Evolutionary conservation across 1,284 basidiomycete genomes (phyloP), one percentile per base, ranked within the genome.

Genomic region (Melampsora larici-populina): DNA sequence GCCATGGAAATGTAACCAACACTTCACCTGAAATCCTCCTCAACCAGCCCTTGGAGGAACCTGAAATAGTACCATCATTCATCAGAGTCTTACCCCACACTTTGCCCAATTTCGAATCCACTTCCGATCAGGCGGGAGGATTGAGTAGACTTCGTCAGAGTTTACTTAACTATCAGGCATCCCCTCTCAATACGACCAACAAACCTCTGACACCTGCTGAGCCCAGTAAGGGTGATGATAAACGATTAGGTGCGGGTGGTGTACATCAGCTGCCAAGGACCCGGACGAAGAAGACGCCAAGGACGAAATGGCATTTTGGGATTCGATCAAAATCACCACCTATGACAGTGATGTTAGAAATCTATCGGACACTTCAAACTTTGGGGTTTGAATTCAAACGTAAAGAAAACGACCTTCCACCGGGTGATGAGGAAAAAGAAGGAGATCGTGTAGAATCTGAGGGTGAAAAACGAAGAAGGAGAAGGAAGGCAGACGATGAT

Each of bases 281-380:
- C 2, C 79, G 78, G 70, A 79, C 80, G 17, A 71, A 66, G 36
- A 73, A 63, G 40, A 60, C 66, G 3, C 51, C 51, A 17, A 69
- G 82, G 31, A 81, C 91, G 91, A 82, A 82, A 18, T 99, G 97
- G 97, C 97, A 99, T 84, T 99, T 98, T 83, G 96, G 97, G 6
- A 99, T 99, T 63, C 89, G 96, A 49, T 94, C 92, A 80, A 88
- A 94, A 77, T 94, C 91, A 78, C 94, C 94, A 63, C 96, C 96
- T 26, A 97, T 98, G 93, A 96, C 98, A 84, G 96, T 99, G 63
- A 97, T 99, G 95, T 86, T 97, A 31, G 96, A 98, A 87, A 97
- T 99, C 78, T 99, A 99, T 86, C 87, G 93, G 79, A 97, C 95
- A 72, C 86, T 99, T 77, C 91, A 92, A 85, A 87, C 90, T 76